Evolutionary conservation across 202 grass and related monocot species (phyloP), one percentile per base, ranked within the genome.

Genomic region (Miscanthus sacchariflorus): DNA sequence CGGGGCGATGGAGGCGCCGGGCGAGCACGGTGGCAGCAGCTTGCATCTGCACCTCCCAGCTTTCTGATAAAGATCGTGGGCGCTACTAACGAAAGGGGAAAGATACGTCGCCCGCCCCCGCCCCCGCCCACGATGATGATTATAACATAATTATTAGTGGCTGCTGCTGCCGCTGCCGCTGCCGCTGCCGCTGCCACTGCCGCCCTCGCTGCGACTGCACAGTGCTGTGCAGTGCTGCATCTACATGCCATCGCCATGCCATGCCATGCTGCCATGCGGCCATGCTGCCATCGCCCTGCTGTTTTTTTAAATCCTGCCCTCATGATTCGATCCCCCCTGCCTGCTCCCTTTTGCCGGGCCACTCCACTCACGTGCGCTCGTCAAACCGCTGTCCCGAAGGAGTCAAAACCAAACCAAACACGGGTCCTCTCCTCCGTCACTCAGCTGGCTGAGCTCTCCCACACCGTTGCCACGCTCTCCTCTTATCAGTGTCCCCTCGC

Each of bases 141-240:
- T 92, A 79, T 92, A 79, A 80, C 88, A 84, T 85, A 90, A 95
- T 95, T 90, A 90, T 88, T 90, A 78, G 52, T 39, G 3, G 46
- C 67, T 33, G 67, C 79, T 64, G 64, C 17, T 56, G 74, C 74
- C 89, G 84, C 89, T 24, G 85, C 56, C 28, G 30, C 84, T 54
- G 83, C 75, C 1, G 15, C 68, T 12, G 18, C 69, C 5, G 24
- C 45, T 24, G 85, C 56, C 28, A 10, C 44, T 21, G 44, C 12
- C 10, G 43, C 7, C 0, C 10, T 11, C 36, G 1, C 46, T 72
- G 39, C 43, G 0, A 1, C 73, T 56, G 35, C 30, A 11, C 13
- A 1, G 38, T 6, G 65, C 79, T 18, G 78, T 12, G 30, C 6
- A 17, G 11, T 30, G 4, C 39, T 50, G 61, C 46, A 28, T 69